Evolutionary conservation across 352 stramenopile species (phyloP), one percentile per base, ranked within the genome.

Genomic region (Pythium diclinum): DNA sequence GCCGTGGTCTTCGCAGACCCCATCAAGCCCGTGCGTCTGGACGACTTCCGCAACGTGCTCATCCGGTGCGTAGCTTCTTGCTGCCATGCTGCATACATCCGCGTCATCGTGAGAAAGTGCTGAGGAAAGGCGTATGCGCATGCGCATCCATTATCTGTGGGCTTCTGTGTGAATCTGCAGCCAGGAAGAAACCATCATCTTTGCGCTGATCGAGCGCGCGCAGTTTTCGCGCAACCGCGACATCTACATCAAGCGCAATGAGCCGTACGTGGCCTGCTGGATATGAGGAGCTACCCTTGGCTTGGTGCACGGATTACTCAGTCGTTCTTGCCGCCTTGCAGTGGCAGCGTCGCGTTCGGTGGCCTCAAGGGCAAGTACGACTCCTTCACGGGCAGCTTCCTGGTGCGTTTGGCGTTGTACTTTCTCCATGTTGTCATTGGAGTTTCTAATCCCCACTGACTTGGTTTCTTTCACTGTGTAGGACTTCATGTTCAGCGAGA

Each of bases 171-270:
- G 33, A 17, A 54, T 48, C 21, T 28, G 21, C 67, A 90, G 85
- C 23, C 89, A 97, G 71, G 94, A 99, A 75, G 97, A 99, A 81
- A 99, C 97, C 0, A 99, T 99, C 72, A 99, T 99, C 77, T 99
- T 99, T 74, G 95, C 96, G n/a, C 72, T 99, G 19, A 99, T 99
- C 71, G 97, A 99, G 77, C 86, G 97, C 58, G 87, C 97, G 16
- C 96, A 99, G 73, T 99, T 98, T 76, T 77, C 93, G n/a, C 81
- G 79, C 52, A 99, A 99, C 78, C 56, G 67, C 1, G 85, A 93
- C 49, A 95, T 99, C 34, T 99, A 99, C 81, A 69, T 96, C 60
- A 87, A 88, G 64, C 91, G 92, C 64, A 94, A 80, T 65, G 79
- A 91, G 36, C 78, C 72, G 82, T 89, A 63, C 25, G 71, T 63